Evolutionary conservation across 495 filamentous ascomycete genomes (phyloP), one percentile per base, ranked within the genome.

Genomic region (Podospora pseudopauciseta): DNA sequence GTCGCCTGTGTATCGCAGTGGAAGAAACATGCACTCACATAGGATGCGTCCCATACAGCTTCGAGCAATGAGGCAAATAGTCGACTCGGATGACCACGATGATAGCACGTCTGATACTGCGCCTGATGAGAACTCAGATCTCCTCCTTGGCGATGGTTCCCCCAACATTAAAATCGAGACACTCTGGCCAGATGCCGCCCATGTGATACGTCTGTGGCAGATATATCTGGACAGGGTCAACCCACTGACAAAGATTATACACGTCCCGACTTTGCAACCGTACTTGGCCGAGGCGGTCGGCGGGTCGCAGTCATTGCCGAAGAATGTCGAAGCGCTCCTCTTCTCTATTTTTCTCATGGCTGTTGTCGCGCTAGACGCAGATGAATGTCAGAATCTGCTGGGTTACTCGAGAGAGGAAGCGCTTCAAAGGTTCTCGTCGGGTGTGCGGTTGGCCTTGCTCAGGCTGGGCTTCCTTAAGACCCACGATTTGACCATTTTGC

Each of bases 191-290:
- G 76, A 78, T 15, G 79, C 88, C 0, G 80, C 87, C 68, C 89
- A 91, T 62, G 86, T 91, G 20, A 88, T 91, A 71, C 80, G 83
- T 62, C 75, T 93, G 5, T 92, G 90, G 90, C 88, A 92, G 74
- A 82, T 83, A 1, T 91, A 85, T 71, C 82, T 90, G 16, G 84
- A 88, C 65, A 86, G 87, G 70, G 86, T 91, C 68, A 88, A 91
- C 75, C 90, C 90, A 0, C 72, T 92, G 57, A 85, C 84, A 56
- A 92, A 91, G 73, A 76, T 91, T n/a, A 81, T 91, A 65, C 90
- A 92, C 76, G 85, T 83, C 0, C 90, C 89, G 3, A 88, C 87
- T 4, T 67, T 89, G 56, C 84, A 88, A 69, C 82, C 82, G n/a
- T 72, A 77, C 9, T 69, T 87, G 2, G 78, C 82, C 20, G 80